Evolutionary conservation across 2,329 filamentous ascomycete genomes (phyloP).

Genomic region (Ascochyta clinopodiicola): DNA sequence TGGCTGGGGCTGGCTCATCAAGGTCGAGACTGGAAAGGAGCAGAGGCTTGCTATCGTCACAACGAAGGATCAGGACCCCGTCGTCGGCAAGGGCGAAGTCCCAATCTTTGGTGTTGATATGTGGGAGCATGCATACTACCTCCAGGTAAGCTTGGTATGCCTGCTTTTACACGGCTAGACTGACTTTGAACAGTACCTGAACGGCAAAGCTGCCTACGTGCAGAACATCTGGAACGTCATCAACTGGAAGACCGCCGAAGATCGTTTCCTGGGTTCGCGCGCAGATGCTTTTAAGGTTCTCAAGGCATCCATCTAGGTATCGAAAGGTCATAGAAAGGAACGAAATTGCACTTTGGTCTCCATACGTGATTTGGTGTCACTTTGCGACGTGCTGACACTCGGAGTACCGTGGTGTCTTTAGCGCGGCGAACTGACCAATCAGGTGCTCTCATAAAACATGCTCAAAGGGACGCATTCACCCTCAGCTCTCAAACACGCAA

Average conservation of each 20-base stretch:
- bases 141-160: constrained; percentile 63
- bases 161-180: background rate
- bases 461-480: constrained; percentile 44
- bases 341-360: background rate
- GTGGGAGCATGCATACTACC: constrained; percentile 94
- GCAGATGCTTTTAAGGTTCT: constrained; percentile 49
- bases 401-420: constrained; percentile 33
- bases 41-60: constrained; percentile 70
- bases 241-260: constrained; percentile 76
- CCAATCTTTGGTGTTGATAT: constrained; percentile 83
- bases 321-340: background rate
- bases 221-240: constrained; percentile 80
- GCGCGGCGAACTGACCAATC: constrained; percentile 26
- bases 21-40: constrained; percentile 63
- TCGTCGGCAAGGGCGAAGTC: constrained; percentile 66
- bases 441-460: constrained; percentile 45
- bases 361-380: background rate
- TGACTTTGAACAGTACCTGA: constrained; percentile 65
- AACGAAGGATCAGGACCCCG: constrained; percentile 86
- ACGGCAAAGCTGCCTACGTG: constrained; percentile 76
- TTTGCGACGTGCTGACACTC: background rate
- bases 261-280: constrained; percentile 61
- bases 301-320: constrained; percentile 42
- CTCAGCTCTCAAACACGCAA: constrained; percentile 19
- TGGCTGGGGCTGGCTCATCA: constrained; percentile 88